Evolutionary conservation across 371 early-diverging fungal species (phyloP).

Genomic region (Mucor circinelloides): DNA sequence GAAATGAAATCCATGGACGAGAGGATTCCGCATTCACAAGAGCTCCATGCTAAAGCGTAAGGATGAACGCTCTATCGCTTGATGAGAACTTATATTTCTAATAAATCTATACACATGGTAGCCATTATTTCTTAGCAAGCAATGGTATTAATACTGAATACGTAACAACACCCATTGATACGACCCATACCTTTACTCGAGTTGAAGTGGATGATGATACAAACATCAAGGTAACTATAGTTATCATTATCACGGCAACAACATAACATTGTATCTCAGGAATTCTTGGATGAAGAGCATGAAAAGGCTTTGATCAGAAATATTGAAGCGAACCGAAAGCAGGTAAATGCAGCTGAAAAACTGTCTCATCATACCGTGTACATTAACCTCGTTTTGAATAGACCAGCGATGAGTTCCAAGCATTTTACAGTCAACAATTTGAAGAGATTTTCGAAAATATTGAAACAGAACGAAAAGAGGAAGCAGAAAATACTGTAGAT

Average conservation of each 20-base stretch:
- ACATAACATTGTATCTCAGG: constrained; percentile 1
- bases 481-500: neutral
- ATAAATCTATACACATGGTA: constrained; percentile 7
- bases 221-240: constrained; percentile 18
- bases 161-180: constrained; percentile 6
- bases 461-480: constrained; percentile 2
- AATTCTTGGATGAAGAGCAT: constrained; percentile 20
- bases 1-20: constrained; percentile 9
- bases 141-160: constrained; percentile 39
- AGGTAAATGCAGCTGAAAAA: neutral
- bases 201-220: constrained; percentile 15
- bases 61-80: neutral
- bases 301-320: constrained; percentile 12
- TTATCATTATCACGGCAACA: too few relatives aligned
- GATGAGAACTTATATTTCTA: neutral
- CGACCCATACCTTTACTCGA: constrained; percentile 5
- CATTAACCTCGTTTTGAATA: constrained; percentile 1
- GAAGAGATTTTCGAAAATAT: neutral
- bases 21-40: constrained; percentile 14
- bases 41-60: constrained; percentile 30
- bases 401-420: constrained; percentile 10
- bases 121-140: constrained; percentile 48
- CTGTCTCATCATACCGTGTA: neutral
- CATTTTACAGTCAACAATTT: neutral
- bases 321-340: constrained; percentile 20